Evolutionary conservation across 768 basidiomycete species (phyloP).

Genomic region (Mycena crocata): DNA sequence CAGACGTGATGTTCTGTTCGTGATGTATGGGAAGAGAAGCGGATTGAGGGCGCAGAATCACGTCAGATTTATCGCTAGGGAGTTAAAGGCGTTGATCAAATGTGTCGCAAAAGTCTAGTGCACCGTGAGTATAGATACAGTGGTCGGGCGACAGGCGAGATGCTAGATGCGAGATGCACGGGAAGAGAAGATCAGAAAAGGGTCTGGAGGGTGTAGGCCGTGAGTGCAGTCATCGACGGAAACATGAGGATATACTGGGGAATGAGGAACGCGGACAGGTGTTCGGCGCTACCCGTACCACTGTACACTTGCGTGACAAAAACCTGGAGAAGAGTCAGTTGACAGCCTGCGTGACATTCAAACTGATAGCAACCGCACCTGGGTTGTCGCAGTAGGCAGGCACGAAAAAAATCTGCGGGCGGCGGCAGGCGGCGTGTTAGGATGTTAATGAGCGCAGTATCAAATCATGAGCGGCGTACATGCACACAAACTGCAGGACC

Average conservation of each 20-base stretch:
- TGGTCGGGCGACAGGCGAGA: too few relatives aligned
- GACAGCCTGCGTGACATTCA: not conserved
- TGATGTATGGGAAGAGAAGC: too few relatives aligned
- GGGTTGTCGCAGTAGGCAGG: constrained; percentile 70
- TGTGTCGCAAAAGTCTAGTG: not conserved
- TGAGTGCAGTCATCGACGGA: constrained; percentile 61
- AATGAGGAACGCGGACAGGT: constrained; percentile 71
- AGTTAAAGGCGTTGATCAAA: not conserved
- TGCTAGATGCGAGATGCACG: not conserved
- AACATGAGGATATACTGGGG: constrained; percentile 70
- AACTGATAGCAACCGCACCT: constrained; percentile 47
- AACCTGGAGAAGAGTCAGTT: constrained; percentile 53
- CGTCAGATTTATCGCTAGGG: too few relatives aligned
- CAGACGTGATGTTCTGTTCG: too few relatives aligned
- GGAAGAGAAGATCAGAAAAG: constrained; percentile 48
- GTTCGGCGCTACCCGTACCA: constrained; percentile 71
- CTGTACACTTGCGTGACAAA: constrained; percentile 75
- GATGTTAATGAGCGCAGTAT: not conserved
- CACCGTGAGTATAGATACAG: constrained; percentile 1
- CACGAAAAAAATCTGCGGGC: constrained; percentile 65
- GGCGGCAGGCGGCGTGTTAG: not conserved
- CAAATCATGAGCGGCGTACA: constrained; percentile 58
- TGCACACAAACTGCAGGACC: constrained; percentile 67
- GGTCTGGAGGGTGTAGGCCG: constrained; percentile 56
- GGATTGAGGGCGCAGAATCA: too few relatives aligned